Conservation (phyloP, 495 filamentous ascomycete genomes). For the Lindgomyces ingoldianus region DNA sequence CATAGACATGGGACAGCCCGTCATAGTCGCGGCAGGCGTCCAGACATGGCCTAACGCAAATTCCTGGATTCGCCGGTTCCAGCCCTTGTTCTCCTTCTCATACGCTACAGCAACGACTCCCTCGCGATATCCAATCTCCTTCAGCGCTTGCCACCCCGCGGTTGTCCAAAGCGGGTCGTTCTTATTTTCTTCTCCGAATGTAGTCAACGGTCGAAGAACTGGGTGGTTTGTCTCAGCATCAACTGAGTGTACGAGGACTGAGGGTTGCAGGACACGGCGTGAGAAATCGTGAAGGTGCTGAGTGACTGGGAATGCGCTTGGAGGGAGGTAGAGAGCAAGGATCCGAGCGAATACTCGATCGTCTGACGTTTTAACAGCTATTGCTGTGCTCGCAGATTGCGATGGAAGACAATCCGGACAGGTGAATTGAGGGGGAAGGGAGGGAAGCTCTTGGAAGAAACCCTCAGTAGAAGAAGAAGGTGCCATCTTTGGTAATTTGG, state of each 20-base stretch:
- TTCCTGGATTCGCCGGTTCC: conserved; percentile 57
- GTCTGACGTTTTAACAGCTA: neutral
- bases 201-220: conserved; percentile 52
- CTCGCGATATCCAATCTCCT: conserved; percentile 55
- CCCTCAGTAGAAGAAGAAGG: conserved; percentile 26
- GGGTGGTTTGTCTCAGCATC: conserved; percentile 64
- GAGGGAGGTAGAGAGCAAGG: conserved; percentile 10
- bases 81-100: conserved; percentile 48
- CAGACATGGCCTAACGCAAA: conserved; percentile 66
- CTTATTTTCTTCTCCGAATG: conserved; percentile 46
- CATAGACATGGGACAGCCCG: conserved; percentile 70
- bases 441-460: conserved; percentile 31
- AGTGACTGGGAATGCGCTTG: neutral
- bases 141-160: conserved; percentile 60
- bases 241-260: conserved; percentile 9
- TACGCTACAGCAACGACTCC: conserved; percentile 59
- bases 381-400: neutral
- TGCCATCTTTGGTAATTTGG: neutral
- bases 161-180: conserved; percentile 54
- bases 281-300: conserved; percentile 14
- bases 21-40: conserved; percentile 60
- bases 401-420: neutral
- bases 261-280: conserved; percentile 5
- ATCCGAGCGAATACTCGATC: conserved; percentile 18
- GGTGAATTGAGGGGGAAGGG: conserved; percentile 25